Evolutionary conservation across 441 rosid genomes (phyloP), one percentile per base, ranked within the genome.

Genomic region (Croton setiger): DNA sequence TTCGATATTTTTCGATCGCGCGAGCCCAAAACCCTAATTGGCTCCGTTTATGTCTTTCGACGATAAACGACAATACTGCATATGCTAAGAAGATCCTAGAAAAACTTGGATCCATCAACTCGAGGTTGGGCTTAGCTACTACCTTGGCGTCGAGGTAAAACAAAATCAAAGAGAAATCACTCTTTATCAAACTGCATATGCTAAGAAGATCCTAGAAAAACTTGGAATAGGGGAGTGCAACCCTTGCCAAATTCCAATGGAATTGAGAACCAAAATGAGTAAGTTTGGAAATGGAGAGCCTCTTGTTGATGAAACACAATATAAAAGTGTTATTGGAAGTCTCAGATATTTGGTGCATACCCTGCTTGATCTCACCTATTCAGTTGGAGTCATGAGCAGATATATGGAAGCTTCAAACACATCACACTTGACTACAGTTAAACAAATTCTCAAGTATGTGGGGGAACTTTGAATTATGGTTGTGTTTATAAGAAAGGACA

Each of bases 271-370:
- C 27, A 54, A 54, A 18, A n/a, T 54, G 58, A 54, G 58, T 54
- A 54, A 54, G 58, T n/a, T 54, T 54, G 58, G 23, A n/a, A 18
- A 23, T n/a, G 58, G 58, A 54, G 58, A 54, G 58, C 27, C 58
- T n/a, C 11, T 33, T 18, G 58, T 54, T 54, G 35, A 54, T 18
- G 27, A 54, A 18, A 54, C 58, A 20, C 58, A n/a, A 17, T 54
- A 54, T 0, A 54, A 33, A 54, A 54, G 58, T 13, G 12, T 54
- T 31, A 54, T 54, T n/a, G n/a, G n/a, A n/a, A n/a, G n/a, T n/a
- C n/a, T n/a, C n/a, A n/a, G n/a, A n/a, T n/a, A n/a, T n/a, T 54
- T 54, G 58, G 58, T 54, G 58, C 33, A 54, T 54, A 54, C 58
- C 58, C 27, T 27, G 11, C 58, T 33, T n/a, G 31, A 54, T 54